Base-by-base conservation (phyloP, 192 early-diverging fungal genomes). In the Chytriomyces sp. region DNA sequence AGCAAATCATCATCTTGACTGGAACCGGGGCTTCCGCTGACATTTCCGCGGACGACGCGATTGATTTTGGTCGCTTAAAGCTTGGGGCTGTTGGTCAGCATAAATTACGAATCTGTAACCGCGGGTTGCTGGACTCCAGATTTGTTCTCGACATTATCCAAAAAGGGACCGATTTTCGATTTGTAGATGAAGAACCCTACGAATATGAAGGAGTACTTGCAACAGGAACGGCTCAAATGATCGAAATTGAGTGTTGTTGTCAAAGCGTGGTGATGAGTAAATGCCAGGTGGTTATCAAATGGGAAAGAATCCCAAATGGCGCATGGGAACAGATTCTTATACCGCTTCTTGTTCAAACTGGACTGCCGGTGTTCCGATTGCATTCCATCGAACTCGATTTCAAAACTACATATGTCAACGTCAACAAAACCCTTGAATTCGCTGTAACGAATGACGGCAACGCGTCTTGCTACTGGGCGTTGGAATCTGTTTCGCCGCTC, bases 11-110 rank as follows among this genome's bases (percentile, higher is more conserved):
- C 10, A 63, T 67, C 11, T 66, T 91, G 13, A 75, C 82, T 5
- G 89, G 89, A 18, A 90, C 82, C 0, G 89, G 89, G 7, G 89
- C 89, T 11, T 83, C 83, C n/a, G 89, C 89, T 10, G 85, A 91
- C 53, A 61, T 91, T 3, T 71, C 74, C 3, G 72, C 77, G 13
- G 86, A 86, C 18, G 81, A 86, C 28, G 7, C 45, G 3, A 26
- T 91, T 10, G 80, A 91, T 77, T 91, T 90, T 80, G 87, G 85
- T 3, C 85, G 82, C 20, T 60, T 89, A 9, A 86, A 87, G 69
- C 48, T 89, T 5, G 81, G 85, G 13, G 75, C 82, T 1, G 75
- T 81, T n/a, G 76, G 77, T n/a, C 18, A 64, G 5, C 71, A 69
- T 24, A 71, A 78, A 7, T 63, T 90, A 5, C 65, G 77, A n/a